These are phyloP conservation scores for Aspergillus arachidicola DNA, from an alignment of 2,329 filamentous ascomycete species.

Conservation along the genomic window DNA sequence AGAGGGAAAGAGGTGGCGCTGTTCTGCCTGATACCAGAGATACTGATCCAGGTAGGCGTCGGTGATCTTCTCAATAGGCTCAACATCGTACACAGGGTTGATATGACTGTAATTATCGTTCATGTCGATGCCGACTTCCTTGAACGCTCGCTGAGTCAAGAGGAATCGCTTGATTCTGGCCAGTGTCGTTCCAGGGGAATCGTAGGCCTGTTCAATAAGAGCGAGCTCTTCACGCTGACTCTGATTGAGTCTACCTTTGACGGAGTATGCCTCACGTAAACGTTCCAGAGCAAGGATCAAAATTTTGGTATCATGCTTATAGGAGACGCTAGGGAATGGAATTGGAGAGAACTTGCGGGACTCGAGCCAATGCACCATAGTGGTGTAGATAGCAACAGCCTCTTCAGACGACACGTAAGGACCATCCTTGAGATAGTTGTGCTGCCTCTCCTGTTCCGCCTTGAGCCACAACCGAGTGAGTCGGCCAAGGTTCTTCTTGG, in stretches of 20 bases:
- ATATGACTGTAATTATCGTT: constrained; percentile 99
- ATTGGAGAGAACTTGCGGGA: constrained; percentile 98
- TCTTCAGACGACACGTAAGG: constrained; percentile 98
- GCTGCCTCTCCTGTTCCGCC: constrained; percentile 95
- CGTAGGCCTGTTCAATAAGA: constrained; percentile 96
- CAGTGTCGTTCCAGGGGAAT: constrained; percentile 92
- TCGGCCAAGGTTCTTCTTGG: constrained; percentile 97
- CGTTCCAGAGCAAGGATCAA: constrained; percentile 92
- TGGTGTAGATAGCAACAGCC: constrained; percentile 97
- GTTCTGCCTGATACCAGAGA: constrained; percentile 98
- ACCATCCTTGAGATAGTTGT: constrained; percentile 99
- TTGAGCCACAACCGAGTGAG: constrained; percentile 96
- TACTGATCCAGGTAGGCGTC: constrained; percentile 99
- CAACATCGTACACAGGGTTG: constrained; percentile 98
- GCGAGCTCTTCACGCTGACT: constrained; percentile 96
- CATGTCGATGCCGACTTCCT: constrained; percentile 99
- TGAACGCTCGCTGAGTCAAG: constrained; percentile 95
- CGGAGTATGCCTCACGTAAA: constrained; percentile 91
- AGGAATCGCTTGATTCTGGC: constrained; percentile 97
- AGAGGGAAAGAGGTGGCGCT: constrained; percentile 92
- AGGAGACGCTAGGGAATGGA: constrained; percentile 96
- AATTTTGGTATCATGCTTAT: constrained; percentile 99
- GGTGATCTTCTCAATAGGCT: constrained; percentile 99
- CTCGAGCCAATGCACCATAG: constrained; percentile 97
- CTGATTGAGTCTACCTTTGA: constrained; percentile 95